Evolutionary conservation across 345 rosid genomes (phyloP).

Genomic region (Syzygium aqueum): DNA sequence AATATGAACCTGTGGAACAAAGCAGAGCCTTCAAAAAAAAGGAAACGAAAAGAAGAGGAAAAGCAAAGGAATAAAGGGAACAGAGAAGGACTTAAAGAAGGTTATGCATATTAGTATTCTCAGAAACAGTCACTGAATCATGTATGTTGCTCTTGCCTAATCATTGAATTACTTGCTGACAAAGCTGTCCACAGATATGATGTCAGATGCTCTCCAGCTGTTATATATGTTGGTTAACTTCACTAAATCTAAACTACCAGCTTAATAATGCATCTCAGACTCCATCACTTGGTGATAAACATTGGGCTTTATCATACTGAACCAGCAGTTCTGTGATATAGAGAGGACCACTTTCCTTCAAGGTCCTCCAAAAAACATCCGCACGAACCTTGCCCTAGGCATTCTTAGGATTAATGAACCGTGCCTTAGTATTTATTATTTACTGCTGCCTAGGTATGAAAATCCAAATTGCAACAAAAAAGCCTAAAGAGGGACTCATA

Average conservation of each 20-base stretch:
- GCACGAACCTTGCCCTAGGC: not conserved
- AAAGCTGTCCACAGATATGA: not conserved
- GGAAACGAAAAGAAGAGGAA: not conserved
- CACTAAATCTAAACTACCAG: not conserved
- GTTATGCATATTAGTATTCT: not conserved
- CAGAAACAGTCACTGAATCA: not conserved
- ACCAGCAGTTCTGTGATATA: not conserved
- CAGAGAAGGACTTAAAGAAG: not conserved
- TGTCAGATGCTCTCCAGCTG: not conserved
- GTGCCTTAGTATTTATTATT: not conserved
- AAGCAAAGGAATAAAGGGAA: not conserved
- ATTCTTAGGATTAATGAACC: not conserved
- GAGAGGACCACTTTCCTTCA: not conserved
- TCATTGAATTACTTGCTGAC: not conserved
- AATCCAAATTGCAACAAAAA: not conserved
- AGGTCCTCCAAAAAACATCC: not conserved
- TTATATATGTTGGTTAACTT: not conserved
- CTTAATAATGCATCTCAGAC: not conserved
- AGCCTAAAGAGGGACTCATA: not conserved
- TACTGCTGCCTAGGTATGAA: not conserved
- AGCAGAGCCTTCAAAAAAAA: not conserved
- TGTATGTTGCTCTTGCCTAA: not conserved
- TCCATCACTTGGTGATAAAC: not conserved
- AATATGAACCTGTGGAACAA: conserved; percentile 59
- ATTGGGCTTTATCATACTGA: not conserved